Evolutionary conservation across 108 stramenopile species (phyloP).

Genomic region (Cyclotella kingstonii): DNA sequence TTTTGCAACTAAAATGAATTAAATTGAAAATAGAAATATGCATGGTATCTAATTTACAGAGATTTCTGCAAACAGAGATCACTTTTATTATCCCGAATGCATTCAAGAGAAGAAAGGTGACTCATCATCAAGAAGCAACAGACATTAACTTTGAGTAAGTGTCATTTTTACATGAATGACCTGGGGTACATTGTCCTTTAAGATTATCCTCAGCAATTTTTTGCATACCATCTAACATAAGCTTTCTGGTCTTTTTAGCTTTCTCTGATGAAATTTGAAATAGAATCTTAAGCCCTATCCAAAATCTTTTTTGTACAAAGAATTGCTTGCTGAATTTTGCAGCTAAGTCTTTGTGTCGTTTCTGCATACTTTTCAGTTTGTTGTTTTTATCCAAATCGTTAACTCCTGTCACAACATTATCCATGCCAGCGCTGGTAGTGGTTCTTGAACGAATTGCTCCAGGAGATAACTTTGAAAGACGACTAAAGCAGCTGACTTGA

Average conservation of each 20-base stretch:
- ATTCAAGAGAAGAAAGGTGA: no score
- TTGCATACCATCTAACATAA: conserved; percentile 39
- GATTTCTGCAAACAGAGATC: no score
- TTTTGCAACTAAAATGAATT: no score
- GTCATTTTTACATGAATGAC: conserved; percentile 35
- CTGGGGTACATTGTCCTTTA: conserved; percentile 62
- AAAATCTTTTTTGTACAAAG: conserved; percentile 32
- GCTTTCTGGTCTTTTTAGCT: conserved; percentile 15
- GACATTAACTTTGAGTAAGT: conserved; percentile 12
- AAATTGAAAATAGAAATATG: no score
- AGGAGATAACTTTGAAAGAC: conserved; percentile 26
- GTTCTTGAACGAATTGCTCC: conserved; percentile 71
- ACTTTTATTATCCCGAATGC: no score
- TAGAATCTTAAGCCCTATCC: conserved; percentile 18
- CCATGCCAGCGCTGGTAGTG: conserved; percentile 79
- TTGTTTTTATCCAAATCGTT: conserved; percentile 13
- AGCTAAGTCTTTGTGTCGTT: conserved; percentile 4
- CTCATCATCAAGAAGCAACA: neutral
- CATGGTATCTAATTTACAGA: no score
- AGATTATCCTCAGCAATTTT: conserved; percentile 60
- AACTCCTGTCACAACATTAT: conserved; percentile 42
- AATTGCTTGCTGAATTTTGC: conserved; percentile 28
- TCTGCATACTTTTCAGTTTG: conserved; percentile 7
- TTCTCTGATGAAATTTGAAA: conserved; percentile 24
- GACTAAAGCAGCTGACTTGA: conserved; percentile 30